A percentile compares a stretch with the other conserved stretches of the same genome.
Conservation (phyloP, 2,329 filamentous ascomycete species). For the Aspergillus sergii region DNA sequence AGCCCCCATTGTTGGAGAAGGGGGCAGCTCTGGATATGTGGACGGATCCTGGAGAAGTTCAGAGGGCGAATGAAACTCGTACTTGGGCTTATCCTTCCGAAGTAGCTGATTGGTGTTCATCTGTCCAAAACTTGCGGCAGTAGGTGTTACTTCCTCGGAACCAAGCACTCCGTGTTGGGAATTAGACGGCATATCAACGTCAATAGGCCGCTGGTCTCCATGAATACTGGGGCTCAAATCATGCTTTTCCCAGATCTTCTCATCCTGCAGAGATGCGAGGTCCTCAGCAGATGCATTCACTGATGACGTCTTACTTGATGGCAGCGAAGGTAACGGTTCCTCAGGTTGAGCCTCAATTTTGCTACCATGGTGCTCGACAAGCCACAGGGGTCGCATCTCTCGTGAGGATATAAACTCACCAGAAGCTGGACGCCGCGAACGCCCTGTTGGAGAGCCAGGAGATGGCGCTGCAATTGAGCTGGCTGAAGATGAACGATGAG, state of each 20-base stretch:
- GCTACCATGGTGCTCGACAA: slow-evolving; percentile 67
- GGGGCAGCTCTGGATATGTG: slow-evolving; percentile 26
- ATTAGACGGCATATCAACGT: slow-evolving; percentile 38
- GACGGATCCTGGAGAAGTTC: slow-evolving; percentile 46
- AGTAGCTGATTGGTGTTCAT: slow-evolving; percentile 17
- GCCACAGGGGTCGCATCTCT: slow-evolving; percentile 79
- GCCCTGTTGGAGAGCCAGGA: slow-evolving; percentile 47
- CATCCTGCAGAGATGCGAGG: slow-evolving; percentile 31
- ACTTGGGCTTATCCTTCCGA: slow-evolving; percentile 45
- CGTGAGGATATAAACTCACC: slow-evolving; percentile 57
- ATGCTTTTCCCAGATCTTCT: slow-evolving; percentile 35
- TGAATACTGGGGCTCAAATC: slow-evolving; percentile 25
- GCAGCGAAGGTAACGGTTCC: slow-evolving; percentile 52
- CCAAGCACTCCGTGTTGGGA: slow-evolving; percentile 53
- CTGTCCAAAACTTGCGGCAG: slow-evolving; percentile 55
- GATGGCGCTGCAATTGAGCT: slow-evolving; percentile 39
- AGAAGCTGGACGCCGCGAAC: slow-evolving; percentile 52
- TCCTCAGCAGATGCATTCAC: slow-evolving; percentile 50
- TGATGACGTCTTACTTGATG: slow-evolving; percentile 54
- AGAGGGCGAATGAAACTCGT: slow-evolving; percentile 51
- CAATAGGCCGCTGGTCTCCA: slow-evolving; percentile 27
- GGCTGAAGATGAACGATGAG: slow-evolving; percentile 45
- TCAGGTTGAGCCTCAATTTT: slow-evolving; percentile 45
- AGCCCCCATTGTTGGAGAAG: slow-evolving; percentile 23
- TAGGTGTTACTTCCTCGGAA: slow-evolving; percentile 70